Conservation (phyloP, 305 asterid species). For the Ajuga reptans region DNA sequence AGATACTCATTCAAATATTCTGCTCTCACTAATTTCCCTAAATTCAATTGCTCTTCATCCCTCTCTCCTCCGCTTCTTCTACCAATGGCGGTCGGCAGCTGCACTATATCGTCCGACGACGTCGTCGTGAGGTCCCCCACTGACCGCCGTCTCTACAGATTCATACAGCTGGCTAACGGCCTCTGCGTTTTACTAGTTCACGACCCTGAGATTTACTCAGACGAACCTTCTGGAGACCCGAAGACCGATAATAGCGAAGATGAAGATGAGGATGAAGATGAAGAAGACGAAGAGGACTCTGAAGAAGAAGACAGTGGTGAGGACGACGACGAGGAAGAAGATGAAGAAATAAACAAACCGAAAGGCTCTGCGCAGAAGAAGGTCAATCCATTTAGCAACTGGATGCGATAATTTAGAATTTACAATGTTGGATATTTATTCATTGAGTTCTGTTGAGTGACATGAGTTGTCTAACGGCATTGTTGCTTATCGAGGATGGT, state of each 20-base stretch:
- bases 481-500: slow-evolving; percentile 3
- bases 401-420: neutral
- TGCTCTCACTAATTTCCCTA: slow-evolving; percentile 14
- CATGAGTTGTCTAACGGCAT: neutral
- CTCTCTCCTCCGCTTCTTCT: slow-evolving; percentile 20
- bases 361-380: slow-evolving; percentile 63
- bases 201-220: slow-evolving; percentile 86
- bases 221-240: slow-evolving; percentile 25
- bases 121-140: slow-evolving; percentile 68
- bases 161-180: slow-evolving; percentile 68
- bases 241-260: slow-evolving; percentile 14
- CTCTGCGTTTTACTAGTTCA: slow-evolving; percentile 83
- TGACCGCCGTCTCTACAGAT: slow-evolving; percentile 78
- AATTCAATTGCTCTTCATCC: slow-evolving; percentile 11
- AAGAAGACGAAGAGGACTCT: slow-evolving; percentile 3
- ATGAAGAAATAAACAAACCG: slow-evolving; percentile 28
- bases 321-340: slow-evolving; percentile 31
- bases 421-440: neutral
- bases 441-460: neutral
- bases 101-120: slow-evolving; percentile 59
- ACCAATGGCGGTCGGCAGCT: slow-evolving; percentile 44
- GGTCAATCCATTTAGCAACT: slow-evolving; percentile 32
- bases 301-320: slow-evolving; percentile 24
- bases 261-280: slow-evolving; percentile 30
- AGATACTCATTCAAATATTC: neutral